Conservation (phyloP, 345 rosid species). For the Eutrema yunnanense region DNA sequence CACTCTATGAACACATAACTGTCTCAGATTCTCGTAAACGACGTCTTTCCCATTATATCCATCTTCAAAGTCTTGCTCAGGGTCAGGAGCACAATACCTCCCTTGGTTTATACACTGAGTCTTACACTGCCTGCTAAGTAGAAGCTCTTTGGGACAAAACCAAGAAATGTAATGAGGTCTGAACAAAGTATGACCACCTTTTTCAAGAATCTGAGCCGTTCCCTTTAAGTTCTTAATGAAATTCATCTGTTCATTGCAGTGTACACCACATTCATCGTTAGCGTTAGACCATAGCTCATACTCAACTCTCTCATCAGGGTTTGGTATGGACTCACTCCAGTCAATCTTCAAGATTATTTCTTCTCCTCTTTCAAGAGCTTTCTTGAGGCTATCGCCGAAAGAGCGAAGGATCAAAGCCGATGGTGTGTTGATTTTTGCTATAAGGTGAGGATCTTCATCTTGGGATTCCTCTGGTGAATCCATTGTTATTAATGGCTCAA, state of each 20-base stretch:
- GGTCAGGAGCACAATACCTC: conserved; percentile 92
- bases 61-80: conserved; percentile 63
- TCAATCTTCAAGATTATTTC: conserved; percentile 60
- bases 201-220: conserved; percentile 84
- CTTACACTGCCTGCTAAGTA: conserved; percentile 60
- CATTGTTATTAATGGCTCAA: conserved; percentile 79
- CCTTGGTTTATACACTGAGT: conserved; percentile 93
- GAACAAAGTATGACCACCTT: conserved; percentile 64
- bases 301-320: conserved; percentile 90
- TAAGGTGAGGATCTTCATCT: conserved; percentile 37
- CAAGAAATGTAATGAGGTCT: conserved; percentile 88
- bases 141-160: conserved; percentile 71
- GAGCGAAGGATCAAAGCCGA: conserved; percentile 68
- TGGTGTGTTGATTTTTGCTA: conserved; percentile 66
- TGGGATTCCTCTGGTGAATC: conserved; percentile 55
- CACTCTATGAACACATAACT: conserved; percentile 83
- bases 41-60: conserved; percentile 89
- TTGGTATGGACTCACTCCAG: conserved; percentile 91
- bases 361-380: conserved; percentile 49
- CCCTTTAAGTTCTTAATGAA: conserved; percentile 79
- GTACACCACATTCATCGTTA: conserved; percentile 84
- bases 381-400: conserved; percentile 60
- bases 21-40: conserved; percentile 84
- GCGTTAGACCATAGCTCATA: conserved; percentile 92
- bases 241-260: conserved; percentile 75